These are phyloP conservation scores for Xylaria sp. DNA, from an alignment of 2,329 filamentous ascomycete genomes.

Conservation along the genomic window DNA sequence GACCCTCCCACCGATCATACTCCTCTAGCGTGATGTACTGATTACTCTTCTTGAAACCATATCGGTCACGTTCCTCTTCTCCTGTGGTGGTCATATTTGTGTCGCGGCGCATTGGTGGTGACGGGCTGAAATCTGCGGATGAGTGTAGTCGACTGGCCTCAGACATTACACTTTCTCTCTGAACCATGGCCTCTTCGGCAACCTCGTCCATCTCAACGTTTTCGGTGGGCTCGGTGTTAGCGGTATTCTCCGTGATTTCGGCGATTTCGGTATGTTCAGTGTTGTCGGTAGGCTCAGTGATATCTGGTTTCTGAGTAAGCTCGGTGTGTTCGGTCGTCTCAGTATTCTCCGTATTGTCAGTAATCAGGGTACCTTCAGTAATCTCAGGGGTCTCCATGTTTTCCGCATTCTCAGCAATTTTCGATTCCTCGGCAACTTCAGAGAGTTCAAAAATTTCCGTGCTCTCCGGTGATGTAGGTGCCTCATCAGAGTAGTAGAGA, in stretches of 20 bases:
- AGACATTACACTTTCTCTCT: background rate
- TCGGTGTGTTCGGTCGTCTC: background rate
- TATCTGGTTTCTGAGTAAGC: background rate
- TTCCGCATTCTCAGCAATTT: background rate
- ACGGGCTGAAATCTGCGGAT: conserved; percentile 10
- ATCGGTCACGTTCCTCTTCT: conserved; percentile 64
- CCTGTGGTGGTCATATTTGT: conserved; percentile 38
- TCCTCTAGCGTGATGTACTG: conserved; percentile 70
- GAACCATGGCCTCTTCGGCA: background rate
- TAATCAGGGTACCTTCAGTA: background rate
- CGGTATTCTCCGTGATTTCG: background rate
- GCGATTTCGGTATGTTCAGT: background rate
- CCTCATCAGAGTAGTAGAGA: conserved; percentile 33
- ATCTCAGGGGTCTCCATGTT: background rate
- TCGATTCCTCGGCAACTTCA: background rate
- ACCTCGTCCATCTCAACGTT: background rate
- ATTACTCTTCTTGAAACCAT: conserved; percentile 86
- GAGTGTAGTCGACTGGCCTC: background rate
- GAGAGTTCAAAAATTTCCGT: background rate
- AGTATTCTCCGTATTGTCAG: background rate
- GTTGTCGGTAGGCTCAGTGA: background rate
- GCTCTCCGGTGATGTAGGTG: conserved; percentile 32
- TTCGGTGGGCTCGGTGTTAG: background rate
- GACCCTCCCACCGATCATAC: conserved; percentile 75
- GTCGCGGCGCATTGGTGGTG: conserved; percentile 25